Base-by-base conservation (phyloP, 2,329 filamentous ascomycete genomes). In the Calonectria fujianensis region DNA sequence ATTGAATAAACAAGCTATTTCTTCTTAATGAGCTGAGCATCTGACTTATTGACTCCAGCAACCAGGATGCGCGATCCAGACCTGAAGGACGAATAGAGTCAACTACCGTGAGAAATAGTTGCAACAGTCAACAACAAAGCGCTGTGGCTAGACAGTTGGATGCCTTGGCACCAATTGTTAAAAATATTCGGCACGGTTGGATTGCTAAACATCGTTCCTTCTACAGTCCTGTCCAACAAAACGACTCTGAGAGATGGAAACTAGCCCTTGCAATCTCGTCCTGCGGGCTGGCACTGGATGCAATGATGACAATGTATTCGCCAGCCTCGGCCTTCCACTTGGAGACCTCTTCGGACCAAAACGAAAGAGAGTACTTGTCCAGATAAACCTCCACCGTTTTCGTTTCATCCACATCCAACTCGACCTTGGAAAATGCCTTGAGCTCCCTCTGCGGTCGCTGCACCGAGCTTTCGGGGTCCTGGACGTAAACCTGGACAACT, bases 261-360 rank as follows among this genome's bases (percentile, higher is more conserved):
- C 50, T 72, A 1, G 63, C 29, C 0, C 69, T 61, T 2, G 37
- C 2, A 35, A 78, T 75, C 27, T 80, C 78, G 24, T 79, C 70
- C n/a, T 69, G 64, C 0, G 78, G 78, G 2, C 72, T 75, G 2
- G 78, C 74, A 48, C 78, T 80, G 2, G 77, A 72, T 4, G 78
- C 78, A 20, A 80, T 14, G 11, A 80, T 80, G 1, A 77, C 41
- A 0, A 48, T 45, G 54, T 79, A 80, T 14, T 73, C 68, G 7
- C 78, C 78, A 7, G 73, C 77, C 31, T 74, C 72, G 1, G 72
- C 72, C 16, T 59, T 63, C 72, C 72, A 74, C 50, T 67, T 66
- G 7, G 61, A 51, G 6, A 39, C 18, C 16, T 66, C 45, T 8
- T 74, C 72, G 3, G 61, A 57, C 72, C 72, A 74, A n/a, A 65